phyloP scores from a whole-genome alignment of 2,329 filamentous ascomycete genomes.

The Colletotrichum cordylinicola region DNA sequence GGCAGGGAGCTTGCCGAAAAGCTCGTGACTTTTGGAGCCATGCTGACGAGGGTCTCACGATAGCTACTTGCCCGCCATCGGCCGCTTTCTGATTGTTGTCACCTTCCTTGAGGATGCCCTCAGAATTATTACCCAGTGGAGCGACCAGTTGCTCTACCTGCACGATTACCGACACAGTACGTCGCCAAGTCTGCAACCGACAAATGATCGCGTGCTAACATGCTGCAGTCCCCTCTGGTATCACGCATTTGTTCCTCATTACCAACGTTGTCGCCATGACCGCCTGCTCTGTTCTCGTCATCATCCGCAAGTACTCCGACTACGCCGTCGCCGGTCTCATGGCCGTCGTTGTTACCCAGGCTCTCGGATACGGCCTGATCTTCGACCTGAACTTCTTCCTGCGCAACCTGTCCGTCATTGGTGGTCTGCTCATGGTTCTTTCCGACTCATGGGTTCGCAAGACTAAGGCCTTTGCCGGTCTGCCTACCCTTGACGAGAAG shows the following conservation, averaged over 20 bases:
- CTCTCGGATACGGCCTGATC: slow-evolving; percentile 94
- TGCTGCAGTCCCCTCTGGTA: slow-evolving; percentile 76
- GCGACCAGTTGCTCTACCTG: slow-evolving; percentile 90
- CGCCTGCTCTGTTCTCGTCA: slow-evolving; percentile 82
- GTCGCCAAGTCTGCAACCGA: slow-evolving; percentile 35
- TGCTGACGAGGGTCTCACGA: slow-evolving; percentile 29
- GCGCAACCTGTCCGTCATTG: slow-evolving; percentile 96
- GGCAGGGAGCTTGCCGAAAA: not conserved
- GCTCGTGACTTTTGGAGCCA: not conserved
- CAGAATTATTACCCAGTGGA: slow-evolving; percentile 97
- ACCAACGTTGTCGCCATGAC: slow-evolving; percentile 90
- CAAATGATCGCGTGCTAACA: slow-evolving; percentile 6
- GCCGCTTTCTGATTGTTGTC: slow-evolving; percentile 96
- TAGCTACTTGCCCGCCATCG: slow-evolving; percentile 93
- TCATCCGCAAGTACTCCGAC: slow-evolving; percentile 90
- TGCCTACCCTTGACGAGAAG: slow-evolving; percentile 96
- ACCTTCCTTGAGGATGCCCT: slow-evolving; percentile 98
- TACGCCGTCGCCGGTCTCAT: slow-evolving; percentile 91
- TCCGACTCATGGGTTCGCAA: slow-evolving; percentile 99
- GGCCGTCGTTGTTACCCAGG: slow-evolving; percentile 89
- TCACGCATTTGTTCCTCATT: slow-evolving; percentile 93
- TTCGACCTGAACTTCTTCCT: slow-evolving; percentile 99
- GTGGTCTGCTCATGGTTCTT: slow-evolving; percentile 95
- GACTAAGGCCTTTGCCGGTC: slow-evolving; percentile 92
- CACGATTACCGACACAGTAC: slow-evolving; percentile 92